Evolutionary conservation across 83 land plant genomes (phyloP).

Genomic region (Picea abies): DNA sequence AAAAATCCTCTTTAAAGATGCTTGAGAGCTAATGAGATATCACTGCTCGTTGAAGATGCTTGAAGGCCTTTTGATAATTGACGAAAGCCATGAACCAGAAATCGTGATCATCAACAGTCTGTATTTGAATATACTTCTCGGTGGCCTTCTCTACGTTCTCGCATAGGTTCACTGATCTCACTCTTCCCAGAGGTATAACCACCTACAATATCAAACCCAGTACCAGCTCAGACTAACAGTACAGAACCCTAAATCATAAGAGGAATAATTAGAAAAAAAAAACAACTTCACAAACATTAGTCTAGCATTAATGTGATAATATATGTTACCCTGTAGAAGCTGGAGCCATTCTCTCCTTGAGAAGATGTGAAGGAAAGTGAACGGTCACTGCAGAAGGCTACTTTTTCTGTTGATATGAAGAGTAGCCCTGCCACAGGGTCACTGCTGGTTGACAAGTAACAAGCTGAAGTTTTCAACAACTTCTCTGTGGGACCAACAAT

Average conservation of each 20-base stretch:
- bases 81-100: slow-evolving; percentile 77
- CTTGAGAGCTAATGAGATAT: not conserved
- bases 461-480: slow-evolving; percentile 53
- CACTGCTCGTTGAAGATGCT: slow-evolving; percentile 32
- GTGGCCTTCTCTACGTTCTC: slow-evolving; percentile 41
- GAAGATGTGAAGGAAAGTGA: slow-evolving; percentile 31
- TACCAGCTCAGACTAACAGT: too few relatives aligned
- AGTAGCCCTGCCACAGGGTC: slow-evolving; percentile 64
- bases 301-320: not conserved
- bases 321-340: slow-evolving; percentile 36
- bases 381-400: slow-evolving; percentile 61
- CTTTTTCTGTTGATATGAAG: slow-evolving; percentile 49
- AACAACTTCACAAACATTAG: not conserved
- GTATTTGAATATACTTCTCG: slow-evolving; percentile 54
- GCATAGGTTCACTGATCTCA: slow-evolving; percentile 33
- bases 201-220: slow-evolving; percentile 30
- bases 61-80: slow-evolving; percentile 45
- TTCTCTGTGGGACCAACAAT: slow-evolving; percentile 36
- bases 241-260: not conserved
- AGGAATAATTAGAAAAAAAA: not conserved
- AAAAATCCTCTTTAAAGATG: too few relatives aligned
- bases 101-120: slow-evolving; percentile 56
- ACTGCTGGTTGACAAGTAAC: slow-evolving; percentile 57
- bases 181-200: slow-evolving; percentile 42
- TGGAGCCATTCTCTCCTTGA: slow-evolving; percentile 6